Percentiles rank a stretch among this genome's conserved stretches.
Conservation (phyloP, 345 rosid species). For the Camelina laxa region DNA sequence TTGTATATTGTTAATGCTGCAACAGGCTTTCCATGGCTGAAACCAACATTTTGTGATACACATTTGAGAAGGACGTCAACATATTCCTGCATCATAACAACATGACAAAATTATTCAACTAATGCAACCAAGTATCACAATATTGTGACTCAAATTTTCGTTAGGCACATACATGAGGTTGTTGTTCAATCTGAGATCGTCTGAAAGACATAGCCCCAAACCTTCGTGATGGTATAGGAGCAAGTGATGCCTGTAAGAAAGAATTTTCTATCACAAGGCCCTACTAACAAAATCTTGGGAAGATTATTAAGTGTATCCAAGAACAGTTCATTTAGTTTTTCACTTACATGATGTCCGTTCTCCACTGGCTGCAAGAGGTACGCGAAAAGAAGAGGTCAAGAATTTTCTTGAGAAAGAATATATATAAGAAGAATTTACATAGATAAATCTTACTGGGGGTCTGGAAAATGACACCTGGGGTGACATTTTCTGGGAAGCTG, state of each 20-base stretch:
- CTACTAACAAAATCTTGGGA: conserved; percentile 18
- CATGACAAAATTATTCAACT: conserved; percentile 37
- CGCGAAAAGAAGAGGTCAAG: conserved; percentile 31
- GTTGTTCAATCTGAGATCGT: conserved; percentile 65
- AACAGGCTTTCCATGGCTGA: conserved; percentile 76
- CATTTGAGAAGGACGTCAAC: conserved; percentile 73
- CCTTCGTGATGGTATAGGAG: conserved; percentile 53
- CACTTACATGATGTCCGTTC: conserved; percentile 75
- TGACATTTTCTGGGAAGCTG: conserved; percentile 64
- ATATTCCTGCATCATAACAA: conserved; percentile 60
- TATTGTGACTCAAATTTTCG: neutral
- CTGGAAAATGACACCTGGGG: conserved; percentile 55
- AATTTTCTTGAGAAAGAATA: neutral
- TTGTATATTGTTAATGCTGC: conserved; percentile 87
- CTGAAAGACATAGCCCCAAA: conserved; percentile 60
- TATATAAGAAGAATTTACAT: conserved; percentile 1
- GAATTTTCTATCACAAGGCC: conserved; percentile 19
- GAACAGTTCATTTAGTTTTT: conserved; percentile 32
- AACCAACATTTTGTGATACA: conserved; percentile 66
- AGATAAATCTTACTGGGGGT: conserved; percentile 50
- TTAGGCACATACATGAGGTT: conserved; percentile 61
- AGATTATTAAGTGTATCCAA: conserved; percentile 16
- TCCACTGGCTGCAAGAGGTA: conserved; percentile 61
- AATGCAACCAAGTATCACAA: conserved; percentile 17
- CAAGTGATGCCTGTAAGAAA: conserved; percentile 57